Conservation (phyloP, 768 basidiomycete genomes). For the Pholiota microspora region DNA sequence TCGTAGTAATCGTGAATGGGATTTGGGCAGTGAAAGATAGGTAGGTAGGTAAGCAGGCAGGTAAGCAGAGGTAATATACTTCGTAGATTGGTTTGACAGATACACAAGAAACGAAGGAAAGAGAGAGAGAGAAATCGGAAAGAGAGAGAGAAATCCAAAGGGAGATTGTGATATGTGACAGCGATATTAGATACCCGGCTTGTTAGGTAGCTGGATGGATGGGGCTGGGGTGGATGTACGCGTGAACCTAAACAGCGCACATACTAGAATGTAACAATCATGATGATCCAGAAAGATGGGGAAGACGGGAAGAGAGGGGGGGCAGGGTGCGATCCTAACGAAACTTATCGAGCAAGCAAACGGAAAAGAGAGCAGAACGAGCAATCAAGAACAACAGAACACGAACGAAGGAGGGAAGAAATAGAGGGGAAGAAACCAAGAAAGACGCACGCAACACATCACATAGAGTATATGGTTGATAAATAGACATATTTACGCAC, state of each 20-base stretch:
- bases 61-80: not conserved
- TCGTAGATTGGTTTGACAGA: not conserved
- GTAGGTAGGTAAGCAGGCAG: not conserved
- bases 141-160: not conserved
- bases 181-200: not conserved
- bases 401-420: not conserved
- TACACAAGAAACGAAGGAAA: not conserved
- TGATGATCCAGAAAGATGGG: not conserved
- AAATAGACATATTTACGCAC: slow-evolving; percentile 1
- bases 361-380: too few relatives aligned
- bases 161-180: not conserved
- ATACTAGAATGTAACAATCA: not conserved
- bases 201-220: not conserved
- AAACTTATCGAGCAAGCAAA: too few relatives aligned
- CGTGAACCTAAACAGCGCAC: not conserved
- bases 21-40: not conserved
- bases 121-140: not conserved
- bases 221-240: not conserved
- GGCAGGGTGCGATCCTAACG: too few relatives aligned
- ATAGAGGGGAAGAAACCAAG: not conserved
- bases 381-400: too few relatives aligned
- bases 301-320: not conserved
- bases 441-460: not conserved
- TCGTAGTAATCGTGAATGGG: not conserved
- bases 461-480: not conserved